Evolutionary conservation across 2,329 filamentous ascomycete species (phyloP).

Genomic region (Paecilomyces formosus): DNA sequence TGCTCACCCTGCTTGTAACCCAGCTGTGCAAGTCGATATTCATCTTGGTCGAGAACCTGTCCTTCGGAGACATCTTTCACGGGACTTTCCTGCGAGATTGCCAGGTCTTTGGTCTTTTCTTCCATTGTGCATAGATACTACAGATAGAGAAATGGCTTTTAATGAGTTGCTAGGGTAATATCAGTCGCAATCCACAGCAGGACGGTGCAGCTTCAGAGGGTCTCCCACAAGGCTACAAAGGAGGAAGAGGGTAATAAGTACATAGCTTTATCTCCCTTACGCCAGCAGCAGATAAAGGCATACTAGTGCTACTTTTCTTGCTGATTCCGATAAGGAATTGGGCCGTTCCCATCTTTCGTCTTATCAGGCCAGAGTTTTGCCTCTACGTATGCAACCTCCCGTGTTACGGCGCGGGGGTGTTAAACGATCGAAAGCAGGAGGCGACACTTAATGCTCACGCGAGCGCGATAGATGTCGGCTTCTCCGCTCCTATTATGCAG

Average conservation of each 20-base stretch:
- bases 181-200: background rate
- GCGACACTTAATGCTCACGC: background rate
- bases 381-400: background rate
- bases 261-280: background rate
- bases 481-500: background rate
- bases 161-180: background rate
- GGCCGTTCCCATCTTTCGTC: background rate
- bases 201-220: background rate
- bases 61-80: conserved; percentile 21
- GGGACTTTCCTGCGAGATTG: background rate
- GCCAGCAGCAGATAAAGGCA: background rate
- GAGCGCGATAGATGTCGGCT: background rate
- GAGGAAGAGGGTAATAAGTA: background rate
- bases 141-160: background rate
- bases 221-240: background rate
- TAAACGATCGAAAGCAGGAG: background rate
- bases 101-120: background rate
- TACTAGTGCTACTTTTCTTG: background rate
- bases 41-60: background rate
- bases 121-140: background rate
- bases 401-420: background rate
- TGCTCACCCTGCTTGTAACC: background rate
- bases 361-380: background rate
- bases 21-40: background rate
- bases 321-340: background rate